Percentiles rank a stretch among this genome's conserved stretches.
phyloP scores from a whole-genome alignment of 371 early-diverging fungal genomes.

The Syncephalastrum sp. region DNA sequence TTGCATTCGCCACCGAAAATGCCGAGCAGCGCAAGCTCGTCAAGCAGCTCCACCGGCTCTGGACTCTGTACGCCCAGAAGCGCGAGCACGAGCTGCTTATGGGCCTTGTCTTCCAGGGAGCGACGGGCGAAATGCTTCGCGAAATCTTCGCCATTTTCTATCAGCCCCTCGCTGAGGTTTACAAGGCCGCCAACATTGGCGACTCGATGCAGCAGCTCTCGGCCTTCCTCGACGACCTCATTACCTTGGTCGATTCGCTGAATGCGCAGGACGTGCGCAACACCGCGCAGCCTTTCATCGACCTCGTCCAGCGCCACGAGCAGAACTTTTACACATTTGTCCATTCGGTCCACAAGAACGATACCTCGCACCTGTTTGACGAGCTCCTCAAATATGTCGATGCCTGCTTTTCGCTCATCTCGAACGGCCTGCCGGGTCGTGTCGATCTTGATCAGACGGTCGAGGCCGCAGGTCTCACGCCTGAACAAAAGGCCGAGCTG shows the following conservation, averaged over 20 bases:
- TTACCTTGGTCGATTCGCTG: slow-evolving; percentile 50
- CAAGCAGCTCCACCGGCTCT: slow-evolving; percentile 42
- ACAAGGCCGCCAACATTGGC: slow-evolving; percentile 66
- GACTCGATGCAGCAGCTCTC: slow-evolving; percentile 59
- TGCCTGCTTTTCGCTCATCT: slow-evolving; percentile 23
- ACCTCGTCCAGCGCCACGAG: slow-evolving; percentile 55
- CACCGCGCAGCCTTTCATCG: slow-evolving; percentile 42
- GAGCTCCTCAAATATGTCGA: slow-evolving; percentile 39
- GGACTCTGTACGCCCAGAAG: slow-evolving; percentile 49
- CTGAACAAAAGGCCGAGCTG: slow-evolving; percentile 22
- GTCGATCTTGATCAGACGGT: slow-evolving; percentile 23
- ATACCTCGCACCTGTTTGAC: slow-evolving; percentile 42
- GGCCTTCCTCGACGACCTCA: slow-evolving; percentile 58
- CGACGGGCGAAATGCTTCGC: slow-evolving; percentile 62
- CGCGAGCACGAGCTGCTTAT: slow-evolving; percentile 59
- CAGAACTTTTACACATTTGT: slow-evolving; percentile 60
- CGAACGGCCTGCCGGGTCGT: slow-evolving; percentile 25
- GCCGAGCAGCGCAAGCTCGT: slow-evolving; percentile 27
- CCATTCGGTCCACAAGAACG: slow-evolving; percentile 58
- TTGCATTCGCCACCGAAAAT: slow-evolving; percentile 14
- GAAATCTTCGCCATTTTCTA: slow-evolving; percentile 67
- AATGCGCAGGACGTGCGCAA: slow-evolving; percentile 35
- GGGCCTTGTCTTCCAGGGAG: slow-evolving; percentile 60
- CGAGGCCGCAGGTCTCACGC: slow-evolving; percentile 14
- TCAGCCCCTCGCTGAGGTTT: slow-evolving; percentile 63